Conservation (phyloP, 192 early-diverging fungal genomes). For the Linnemannia zychae region DNA sequence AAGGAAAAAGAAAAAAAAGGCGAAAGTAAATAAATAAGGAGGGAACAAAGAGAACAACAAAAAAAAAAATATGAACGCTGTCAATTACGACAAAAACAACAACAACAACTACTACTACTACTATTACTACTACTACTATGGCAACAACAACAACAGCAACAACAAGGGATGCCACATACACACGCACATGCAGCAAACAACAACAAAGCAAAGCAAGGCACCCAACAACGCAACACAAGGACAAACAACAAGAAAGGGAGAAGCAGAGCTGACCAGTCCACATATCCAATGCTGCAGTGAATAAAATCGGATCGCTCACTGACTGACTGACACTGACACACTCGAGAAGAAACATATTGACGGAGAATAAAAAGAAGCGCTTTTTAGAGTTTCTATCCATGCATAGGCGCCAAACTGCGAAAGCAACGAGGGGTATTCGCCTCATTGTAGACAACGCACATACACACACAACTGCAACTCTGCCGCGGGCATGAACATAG, state of each 20-base stretch:
- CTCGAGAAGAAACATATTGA: not conserved
- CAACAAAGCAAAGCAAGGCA: not conserved
- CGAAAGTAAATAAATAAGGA: not conserved
- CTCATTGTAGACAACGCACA: not conserved
- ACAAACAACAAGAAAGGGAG: conserved; percentile 2
- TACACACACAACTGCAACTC: not conserved
- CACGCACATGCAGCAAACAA: not conserved
- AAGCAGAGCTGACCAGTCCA: too few species aligned
- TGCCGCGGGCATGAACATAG: conserved; percentile 1
- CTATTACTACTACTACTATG: too few species aligned
- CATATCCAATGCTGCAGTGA: not conserved
- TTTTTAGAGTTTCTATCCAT: not conserved
- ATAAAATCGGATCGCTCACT: too few species aligned
- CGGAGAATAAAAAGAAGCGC: conserved; percentile 1
- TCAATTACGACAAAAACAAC: too few species aligned
- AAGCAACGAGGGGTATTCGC: not conserved
- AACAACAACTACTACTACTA: too few species aligned
- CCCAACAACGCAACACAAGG: not conserved
- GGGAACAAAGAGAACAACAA: not conserved
- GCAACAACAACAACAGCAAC: too few species aligned
- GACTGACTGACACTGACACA: not conserved
- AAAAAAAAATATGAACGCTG: not conserved
- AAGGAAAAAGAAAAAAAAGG: not conserved
- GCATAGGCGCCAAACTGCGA: not conserved
- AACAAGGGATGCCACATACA: not conserved